Evolutionary conservation across 176 grass and related monocot species (phyloP), one percentile per base, ranked within the genome.

Genomic region (Ensete glaucum): DNA sequence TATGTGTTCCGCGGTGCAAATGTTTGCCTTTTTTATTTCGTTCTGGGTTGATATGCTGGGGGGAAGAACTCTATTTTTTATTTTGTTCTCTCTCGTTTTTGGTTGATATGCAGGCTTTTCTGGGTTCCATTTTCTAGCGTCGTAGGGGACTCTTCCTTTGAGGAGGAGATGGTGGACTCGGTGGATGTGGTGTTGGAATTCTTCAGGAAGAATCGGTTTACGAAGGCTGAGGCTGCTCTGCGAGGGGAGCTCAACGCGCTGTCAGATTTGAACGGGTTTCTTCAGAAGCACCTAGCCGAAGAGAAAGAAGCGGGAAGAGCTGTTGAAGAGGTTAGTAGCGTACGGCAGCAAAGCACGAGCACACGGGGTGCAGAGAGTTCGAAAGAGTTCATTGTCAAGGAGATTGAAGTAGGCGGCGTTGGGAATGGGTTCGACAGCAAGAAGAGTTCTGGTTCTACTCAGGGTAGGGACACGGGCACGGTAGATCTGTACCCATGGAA

Each of bases 381-480:
- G 0, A 93, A 84, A 73, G 94, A 98, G 84, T 98, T 89, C 50
- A 93, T 98, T 9, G 94, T 98, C 54, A 98, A 98, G 76, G 94
- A 98, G 83, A 98, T 98, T 49, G 94, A 89, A 60, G 80, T 98
- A 11, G 80, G 86, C 43, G 84, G 60, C 48, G 55, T 77, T 71
- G 76, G 69, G 0, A 92, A 92, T 4, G 84, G 84, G 48, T 80
- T 73, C 0, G 81, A 86, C 2, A 74, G 79, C 12, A 89, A 77
- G 82, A 98, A 85, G 52, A 80, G 80, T 16, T 80, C 48, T 2
- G 88, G 76, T 78, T 75, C 64, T 54, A 60, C 29, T 58, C 81
- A 76, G 2, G 68, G 58, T 81, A 85, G 23, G 69, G 88, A 87
- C 34, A 81, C 59, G 52, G 79, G 65, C 11, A 68, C 69, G 0